Base-by-base conservation (phyloP, 2,329 filamentous ascomycete species). In the Aureobasidium lini region DNA sequence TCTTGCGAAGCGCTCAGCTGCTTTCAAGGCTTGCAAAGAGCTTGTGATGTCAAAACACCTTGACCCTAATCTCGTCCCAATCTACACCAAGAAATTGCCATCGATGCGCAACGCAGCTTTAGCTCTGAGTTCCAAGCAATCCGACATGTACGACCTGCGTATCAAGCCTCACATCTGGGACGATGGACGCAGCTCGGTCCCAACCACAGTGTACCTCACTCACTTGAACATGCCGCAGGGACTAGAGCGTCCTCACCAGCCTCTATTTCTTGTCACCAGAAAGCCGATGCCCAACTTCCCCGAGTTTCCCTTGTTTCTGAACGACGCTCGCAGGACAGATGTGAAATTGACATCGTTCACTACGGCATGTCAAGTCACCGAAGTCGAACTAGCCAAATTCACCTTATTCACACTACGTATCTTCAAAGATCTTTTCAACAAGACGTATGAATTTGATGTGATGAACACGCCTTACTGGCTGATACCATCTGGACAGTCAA, bases 391-490 rank as follows among this genome's bases (percentile, higher is more conserved):
- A 0, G 72, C 80, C 0, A 70, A 76, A 1, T 70, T 97, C n/a
- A 85, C 84, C 0, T 72, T 71, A 0, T 95, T 94, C 69, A 96
- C 89, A 0, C 74, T 95, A 42, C 79, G 81, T 4, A 72, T 95
- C 0, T 96, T 95, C 71, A 76, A 83, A 15, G 90, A 97, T 65
- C 77, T 96, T 0, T 97, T 96, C 75, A 93, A 91, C 71, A 99
- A 99, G 71, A 79, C 80, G 3, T 99, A 90, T 66, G 84, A 88
- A 50, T 76, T 82, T 0, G 78, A 84, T 15, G 65, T 77, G 0
- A 72, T 79, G 0, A 84, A 86, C 31, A 81, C 96, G 70, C 87
- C 91, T 0, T 99, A 96, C 71, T 96, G 91, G 76, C 68, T 96
- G 13, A 88, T 85, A 0, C 93, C 94, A 18, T 63, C 47, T 40